These are phyloP conservation scores for Aphanocladium album DNA, from an alignment of 2,329 filamentous ascomycete species.

Conservation along the genomic window DNA sequence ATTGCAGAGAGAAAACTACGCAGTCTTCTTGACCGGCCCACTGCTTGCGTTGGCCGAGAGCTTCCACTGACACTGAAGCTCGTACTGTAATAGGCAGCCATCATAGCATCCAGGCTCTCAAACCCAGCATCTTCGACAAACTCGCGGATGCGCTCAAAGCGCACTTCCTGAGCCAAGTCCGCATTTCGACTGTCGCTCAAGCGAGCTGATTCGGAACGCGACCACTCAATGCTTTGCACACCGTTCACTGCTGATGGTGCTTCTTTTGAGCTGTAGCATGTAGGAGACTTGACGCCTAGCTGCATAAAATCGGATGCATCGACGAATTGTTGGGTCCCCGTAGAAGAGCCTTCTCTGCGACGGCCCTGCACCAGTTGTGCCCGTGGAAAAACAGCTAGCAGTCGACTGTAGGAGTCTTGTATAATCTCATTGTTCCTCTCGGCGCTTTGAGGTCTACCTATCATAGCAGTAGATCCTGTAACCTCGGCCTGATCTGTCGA, in stretches of 20 bases:
- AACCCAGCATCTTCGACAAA: constrained; percentile 10
- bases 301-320: background rate
- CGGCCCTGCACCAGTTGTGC: background rate
- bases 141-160: constrained; percentile 1
- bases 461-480: background rate
- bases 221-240: background rate
- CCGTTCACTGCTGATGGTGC: background rate
- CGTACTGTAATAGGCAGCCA: constrained; percentile 5
- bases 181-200: background rate
- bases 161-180: background rate
- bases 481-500: background rate
- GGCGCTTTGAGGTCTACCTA: background rate
- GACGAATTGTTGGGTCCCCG: background rate
- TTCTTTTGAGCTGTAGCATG: background rate
- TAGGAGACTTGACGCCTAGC: background rate
- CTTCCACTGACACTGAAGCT: background rate
- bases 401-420: constrained; percentile 3
- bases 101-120: constrained; percentile 6
- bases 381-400: background rate
- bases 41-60: background rate
- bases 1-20: constrained; percentile 7
- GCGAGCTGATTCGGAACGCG: background rate
- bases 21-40: constrained; percentile 1
- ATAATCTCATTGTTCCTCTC: background rate
- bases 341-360: background rate